Percentiles rank a stretch among this genome's conserved stretches.
Conservation (phyloP, 192 early-diverging fungal genomes). For the Dispira parvispora region DNA sequence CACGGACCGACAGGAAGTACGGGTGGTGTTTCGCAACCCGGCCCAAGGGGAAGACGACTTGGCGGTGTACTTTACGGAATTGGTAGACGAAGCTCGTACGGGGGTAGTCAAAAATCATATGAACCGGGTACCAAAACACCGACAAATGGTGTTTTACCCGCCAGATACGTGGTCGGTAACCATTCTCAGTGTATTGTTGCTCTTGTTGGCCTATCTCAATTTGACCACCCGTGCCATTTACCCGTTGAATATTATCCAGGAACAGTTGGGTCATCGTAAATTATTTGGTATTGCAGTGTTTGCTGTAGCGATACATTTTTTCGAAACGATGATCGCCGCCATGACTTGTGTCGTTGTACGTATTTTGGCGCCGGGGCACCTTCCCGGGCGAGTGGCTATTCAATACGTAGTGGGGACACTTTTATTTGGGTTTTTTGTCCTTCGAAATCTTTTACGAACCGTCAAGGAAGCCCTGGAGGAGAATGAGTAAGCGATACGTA, state of each 20-base stretch:
- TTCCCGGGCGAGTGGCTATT: not conserved
- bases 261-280: not conserved
- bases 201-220: not conserved
- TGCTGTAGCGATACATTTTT: not conserved
- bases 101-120: not conserved
- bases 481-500: not conserved
- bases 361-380: constrained; percentile 2
- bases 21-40: not conserved
- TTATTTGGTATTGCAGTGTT: not conserved
- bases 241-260: not conserved
- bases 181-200: not conserved
- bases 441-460: not conserved
- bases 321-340: not conserved
- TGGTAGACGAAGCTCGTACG: constrained; percentile 7
- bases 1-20: not conserved
- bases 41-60: constrained; percentile 1
- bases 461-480: constrained; percentile 1
- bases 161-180: not conserved
- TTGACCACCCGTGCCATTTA: not conserved
- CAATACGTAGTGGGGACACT: constrained; percentile 1
- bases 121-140: not conserved
- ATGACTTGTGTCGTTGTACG: constrained; percentile 2
- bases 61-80: not conserved
- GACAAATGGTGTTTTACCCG: not conserved
- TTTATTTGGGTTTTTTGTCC: not conserved